A percentile compares a stretch with the other conserved stretches of the same genome.
These are phyloP conservation scores for Phyllosticta capitalensis DNA, from an alignment of 2,329 filamentous ascomycete species.

Conservation along the genomic window DNA sequence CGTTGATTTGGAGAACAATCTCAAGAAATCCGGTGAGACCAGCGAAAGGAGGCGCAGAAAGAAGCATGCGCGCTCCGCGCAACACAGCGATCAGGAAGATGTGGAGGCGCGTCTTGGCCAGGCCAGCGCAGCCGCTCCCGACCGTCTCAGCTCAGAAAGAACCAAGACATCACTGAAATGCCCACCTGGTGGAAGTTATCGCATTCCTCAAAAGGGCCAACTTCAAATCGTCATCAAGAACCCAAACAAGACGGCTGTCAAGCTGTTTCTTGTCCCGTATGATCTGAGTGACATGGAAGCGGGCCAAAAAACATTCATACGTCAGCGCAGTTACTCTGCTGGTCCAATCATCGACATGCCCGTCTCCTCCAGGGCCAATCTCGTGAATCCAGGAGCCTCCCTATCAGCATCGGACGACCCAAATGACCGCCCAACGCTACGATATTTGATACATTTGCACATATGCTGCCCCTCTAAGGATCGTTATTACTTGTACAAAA, in stretches of 20 bases:
- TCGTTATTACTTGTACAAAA: conserved; percentile 84
- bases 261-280: conserved; percentile 89
- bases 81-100: conserved; percentile 23
- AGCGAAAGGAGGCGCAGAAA: conserved; percentile 33
- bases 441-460: conserved; percentile 87
- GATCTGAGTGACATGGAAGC: conserved; percentile 87
- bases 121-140: conserved; percentile 29
- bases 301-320: conserved; percentile 90
- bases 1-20: conserved; percentile 77
- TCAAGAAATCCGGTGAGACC: conserved; percentile 44
- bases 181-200: conserved; percentile 80
- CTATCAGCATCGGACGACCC: conserved; percentile 41
- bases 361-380: conserved; percentile 35
- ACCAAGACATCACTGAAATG: conserved; percentile 46
- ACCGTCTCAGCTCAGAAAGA: conserved; percentile 40
- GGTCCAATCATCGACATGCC: conserved; percentile 73
- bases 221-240: conserved; percentile 97
- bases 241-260: conserved; percentile 95
- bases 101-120: conserved; percentile 14
- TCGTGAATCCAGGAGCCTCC: conserved; percentile 43
- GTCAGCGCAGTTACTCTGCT: conserved; percentile 79
- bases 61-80: conserved; percentile 18
- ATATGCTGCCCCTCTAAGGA: conserved; percentile 81
- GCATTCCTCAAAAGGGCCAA: conserved; percentile 88
- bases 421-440: conserved; percentile 61